Evolutionary conservation across 768 basidiomycete species (phyloP), one percentile per base, ranked within the genome.

Genomic region (Lactarius pseudohatsudake): DNA sequence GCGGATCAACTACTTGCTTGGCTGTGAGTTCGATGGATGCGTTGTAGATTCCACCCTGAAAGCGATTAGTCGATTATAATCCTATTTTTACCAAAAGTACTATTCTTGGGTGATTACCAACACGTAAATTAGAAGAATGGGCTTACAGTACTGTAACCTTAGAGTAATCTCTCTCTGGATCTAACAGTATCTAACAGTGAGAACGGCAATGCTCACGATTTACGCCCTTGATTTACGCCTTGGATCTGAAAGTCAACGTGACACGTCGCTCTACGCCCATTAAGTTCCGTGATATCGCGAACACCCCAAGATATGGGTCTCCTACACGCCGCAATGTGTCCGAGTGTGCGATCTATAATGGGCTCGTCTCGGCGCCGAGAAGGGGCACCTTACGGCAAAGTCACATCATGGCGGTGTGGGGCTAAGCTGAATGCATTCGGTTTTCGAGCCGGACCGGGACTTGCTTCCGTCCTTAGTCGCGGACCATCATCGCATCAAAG

Each of bases 391-490:
- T 40, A 40, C 38, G 38, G 38, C 38, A 40, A 10, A 13, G 36
- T 38, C 36, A 38, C 38, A 38, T 13, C 38, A 38, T 38, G 11
- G 38, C 13, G 38, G 38, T 40, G 38, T 40, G 15, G 15, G 10
- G 38, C 38, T 40, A 40, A 40, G 38, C 15, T 40, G 38, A 38
- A 32, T 10, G 28, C 18, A 59, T 55, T 56, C 43, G 34, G 16
- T 56, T 62, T 50, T 53, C 30, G 47, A 38, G 30, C 57, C 61
- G 65, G 56, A 8, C 56, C 65, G 65, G 65, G 47, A 26, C 47
- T 10, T 22, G 45, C 18, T 32, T 8, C 54, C n/a, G 40, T 32
- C 16, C 28, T 22, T 26, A 53, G 50, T 50, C 47, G 47, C 47
- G n/a, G 47, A 22, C 47, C n/a, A 50, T 50, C 47, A 50, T 26